phyloP scores from a whole-genome alignment of 331 rosid species.

The Phaseolus coccineus region DNA sequence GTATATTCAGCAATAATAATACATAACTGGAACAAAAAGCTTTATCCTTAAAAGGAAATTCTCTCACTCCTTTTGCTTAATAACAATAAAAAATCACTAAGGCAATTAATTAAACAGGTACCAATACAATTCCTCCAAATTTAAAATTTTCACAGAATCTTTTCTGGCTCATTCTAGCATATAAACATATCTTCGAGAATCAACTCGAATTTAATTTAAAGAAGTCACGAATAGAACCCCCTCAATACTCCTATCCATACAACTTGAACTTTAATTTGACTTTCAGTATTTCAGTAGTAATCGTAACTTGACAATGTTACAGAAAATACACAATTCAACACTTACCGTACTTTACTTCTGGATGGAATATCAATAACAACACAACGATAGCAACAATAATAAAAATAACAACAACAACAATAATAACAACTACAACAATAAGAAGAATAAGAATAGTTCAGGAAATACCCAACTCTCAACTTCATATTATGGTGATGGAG shows the following conservation, averaged over 20 bases:
- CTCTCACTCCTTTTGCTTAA: background rate
- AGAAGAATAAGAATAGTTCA: background rate
- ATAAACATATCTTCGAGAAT: background rate
- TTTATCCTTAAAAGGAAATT: constrained; percentile 11
- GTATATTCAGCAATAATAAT: background rate
- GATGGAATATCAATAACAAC: background rate
- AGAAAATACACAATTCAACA: background rate
- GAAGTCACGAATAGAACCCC: constrained; percentile 3
- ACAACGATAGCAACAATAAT: too few relatives aligned
- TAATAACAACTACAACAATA: background rate
- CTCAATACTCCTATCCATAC: background rate
- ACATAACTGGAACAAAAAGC: constrained; percentile 8
- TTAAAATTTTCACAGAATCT: background rate
- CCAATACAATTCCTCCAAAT: background rate
- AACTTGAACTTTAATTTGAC: background rate
- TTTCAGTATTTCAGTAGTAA: background rate
- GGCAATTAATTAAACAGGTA: background rate
- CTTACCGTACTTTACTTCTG: background rate
- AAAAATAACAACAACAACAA: too few relatives aligned
- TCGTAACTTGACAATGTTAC: constrained; percentile 2
- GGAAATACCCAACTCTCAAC: background rate
- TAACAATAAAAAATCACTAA: constrained; percentile 26
- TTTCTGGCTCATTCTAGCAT: background rate
- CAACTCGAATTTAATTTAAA: background rate
- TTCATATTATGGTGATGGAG: background rate